Conservation (phyloP, 2,329 filamentous ascomycete genomes). For the Alternaria sp. region DNA sequence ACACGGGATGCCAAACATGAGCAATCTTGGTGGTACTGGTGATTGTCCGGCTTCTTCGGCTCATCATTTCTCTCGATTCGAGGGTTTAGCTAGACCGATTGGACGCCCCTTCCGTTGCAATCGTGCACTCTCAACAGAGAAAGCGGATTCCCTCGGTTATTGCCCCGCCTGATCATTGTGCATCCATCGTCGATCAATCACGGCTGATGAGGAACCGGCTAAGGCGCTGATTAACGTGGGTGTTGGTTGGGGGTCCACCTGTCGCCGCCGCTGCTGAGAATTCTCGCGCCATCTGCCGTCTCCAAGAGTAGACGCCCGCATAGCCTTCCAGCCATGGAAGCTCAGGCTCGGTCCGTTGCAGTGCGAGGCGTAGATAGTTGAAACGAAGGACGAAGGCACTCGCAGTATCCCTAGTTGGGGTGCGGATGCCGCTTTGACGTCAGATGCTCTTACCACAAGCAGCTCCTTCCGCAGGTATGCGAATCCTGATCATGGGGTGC, state of each 20-base stretch:
- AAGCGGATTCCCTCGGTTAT: not conserved
- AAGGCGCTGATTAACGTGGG: slow-evolving; percentile 2
- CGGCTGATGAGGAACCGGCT: slow-evolving; percentile 6
- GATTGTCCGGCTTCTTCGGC: not conserved
- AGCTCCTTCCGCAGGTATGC: not conserved
- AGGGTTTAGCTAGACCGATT: not conserved
- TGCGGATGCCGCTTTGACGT: not conserved
- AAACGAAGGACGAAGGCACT: not conserved
- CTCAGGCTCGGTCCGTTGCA: not conserved
- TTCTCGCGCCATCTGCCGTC: not conserved
- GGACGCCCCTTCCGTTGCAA: not conserved
- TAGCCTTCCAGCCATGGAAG: not conserved
- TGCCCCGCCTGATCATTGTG: not conserved
- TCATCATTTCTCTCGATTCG: not conserved
- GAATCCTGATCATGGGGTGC: not conserved
- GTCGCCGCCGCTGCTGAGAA: not conserved
- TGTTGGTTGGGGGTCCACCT: slow-evolving; percentile 3
- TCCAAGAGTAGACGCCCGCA: not conserved
- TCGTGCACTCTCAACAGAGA: not conserved
- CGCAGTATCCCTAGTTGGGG: not conserved
- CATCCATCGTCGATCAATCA: not conserved
- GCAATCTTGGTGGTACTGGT: not conserved
- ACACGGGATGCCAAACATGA: not conserved
- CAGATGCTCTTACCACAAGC: not conserved
- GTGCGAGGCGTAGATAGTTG: not conserved